These are phyloP conservation scores for Choricystis sp. DNA, from an alignment of 139 green algal genomes.

Conservation along the genomic window DNA sequence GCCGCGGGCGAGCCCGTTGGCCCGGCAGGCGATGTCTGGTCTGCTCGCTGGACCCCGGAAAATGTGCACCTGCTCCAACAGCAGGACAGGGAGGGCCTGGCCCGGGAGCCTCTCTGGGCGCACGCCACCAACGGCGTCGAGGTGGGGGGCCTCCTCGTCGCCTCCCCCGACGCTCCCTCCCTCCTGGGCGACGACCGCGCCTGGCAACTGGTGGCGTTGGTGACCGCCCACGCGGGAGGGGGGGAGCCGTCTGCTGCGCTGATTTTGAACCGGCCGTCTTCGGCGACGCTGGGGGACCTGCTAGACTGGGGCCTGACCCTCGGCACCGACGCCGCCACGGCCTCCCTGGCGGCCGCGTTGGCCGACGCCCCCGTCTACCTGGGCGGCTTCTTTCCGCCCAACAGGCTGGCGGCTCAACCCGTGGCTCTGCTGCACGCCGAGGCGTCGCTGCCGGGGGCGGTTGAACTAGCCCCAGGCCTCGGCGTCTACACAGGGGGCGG, in stretches of 20 bases:
- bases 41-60: neutral
- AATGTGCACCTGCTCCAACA: neutral
- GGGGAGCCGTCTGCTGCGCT: conserved; percentile 27
- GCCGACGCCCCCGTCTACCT: neutral
- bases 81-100: neutral
- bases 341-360: neutral
- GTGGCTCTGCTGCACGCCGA: neutral
- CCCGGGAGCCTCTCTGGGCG: conserved; percentile 14
- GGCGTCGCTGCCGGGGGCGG: neutral
- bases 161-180: conserved; percentile 9
- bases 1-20: neutral
- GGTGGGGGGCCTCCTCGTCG: conserved; percentile 26
- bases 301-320: neutral
- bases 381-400: neutral
- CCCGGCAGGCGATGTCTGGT: neutral
- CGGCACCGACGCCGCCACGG: no score
- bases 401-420: neutral
- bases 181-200: conserved; percentile 14
- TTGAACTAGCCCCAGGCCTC: neutral
- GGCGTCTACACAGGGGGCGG: neutral
- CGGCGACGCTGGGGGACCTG: neutral
- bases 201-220: conserved; percentile 25
- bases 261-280: conserved; percentile 26
- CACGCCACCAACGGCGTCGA: conserved; percentile 20
- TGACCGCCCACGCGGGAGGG: conserved; percentile 14